Conservation (phyloP, 2,329 filamentous ascomycete species). For the Fusarium sp. region DNA sequence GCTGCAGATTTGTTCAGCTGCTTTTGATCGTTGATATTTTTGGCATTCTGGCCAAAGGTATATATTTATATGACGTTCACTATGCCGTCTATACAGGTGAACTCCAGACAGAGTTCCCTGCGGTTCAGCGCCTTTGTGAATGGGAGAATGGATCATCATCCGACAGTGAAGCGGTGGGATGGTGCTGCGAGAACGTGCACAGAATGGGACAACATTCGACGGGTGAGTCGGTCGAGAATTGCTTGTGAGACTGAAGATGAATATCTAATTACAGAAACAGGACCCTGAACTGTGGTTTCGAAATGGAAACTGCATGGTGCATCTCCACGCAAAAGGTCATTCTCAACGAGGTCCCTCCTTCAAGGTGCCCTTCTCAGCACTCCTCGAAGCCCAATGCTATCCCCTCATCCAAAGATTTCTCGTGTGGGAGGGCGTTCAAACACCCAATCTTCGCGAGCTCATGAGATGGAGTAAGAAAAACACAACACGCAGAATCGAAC, state of each 20-base stretch:
- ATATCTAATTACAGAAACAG: constrained; percentile 53
- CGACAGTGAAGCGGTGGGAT: constrained; percentile 59
- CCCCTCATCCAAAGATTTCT: constrained; percentile 67
- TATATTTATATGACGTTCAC: constrained; percentile 11
- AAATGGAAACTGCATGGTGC: constrained; percentile 74
- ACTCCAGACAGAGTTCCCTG: constrained; percentile 26
- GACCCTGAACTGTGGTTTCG: constrained; percentile 76
- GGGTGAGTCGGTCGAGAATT: constrained; percentile 49
- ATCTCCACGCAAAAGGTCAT: constrained; percentile 73
- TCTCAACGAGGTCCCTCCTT: constrained; percentile 75
- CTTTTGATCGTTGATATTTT: neutral
- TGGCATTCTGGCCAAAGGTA: neutral
- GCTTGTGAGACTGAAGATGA: neutral
- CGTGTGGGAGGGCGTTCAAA: constrained; percentile 43
- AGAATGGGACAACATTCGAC: constrained; percentile 58
- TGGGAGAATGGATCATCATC: constrained; percentile 28
- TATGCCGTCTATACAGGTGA: constrained; percentile 9
- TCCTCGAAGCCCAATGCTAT: constrained; percentile 67
- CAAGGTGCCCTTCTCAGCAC: constrained; percentile 66
- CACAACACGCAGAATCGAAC: constrained; percentile 56
- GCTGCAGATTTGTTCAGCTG: constrained; percentile 20
- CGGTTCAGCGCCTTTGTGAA: constrained; percentile 45
- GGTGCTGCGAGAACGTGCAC: constrained; percentile 55
- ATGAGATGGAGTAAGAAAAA: constrained; percentile 46
- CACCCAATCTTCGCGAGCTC: constrained; percentile 43